These are phyloP conservation scores for Boletus mariae DNA, from an alignment of 1,284 basidiomycete species.

Conservation along the genomic window DNA sequence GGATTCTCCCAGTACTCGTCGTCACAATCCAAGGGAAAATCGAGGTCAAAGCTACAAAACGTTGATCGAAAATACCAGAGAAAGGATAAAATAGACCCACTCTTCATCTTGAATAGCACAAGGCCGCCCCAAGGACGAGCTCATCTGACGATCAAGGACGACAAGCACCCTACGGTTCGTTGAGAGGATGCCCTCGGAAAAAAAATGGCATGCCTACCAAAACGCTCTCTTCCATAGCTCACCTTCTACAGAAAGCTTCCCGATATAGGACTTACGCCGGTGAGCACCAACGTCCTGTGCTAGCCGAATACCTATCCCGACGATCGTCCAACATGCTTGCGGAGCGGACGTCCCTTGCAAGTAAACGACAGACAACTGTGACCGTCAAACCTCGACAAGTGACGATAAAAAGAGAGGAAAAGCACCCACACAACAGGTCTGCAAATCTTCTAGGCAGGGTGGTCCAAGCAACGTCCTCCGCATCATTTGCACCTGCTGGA, in stretches of 20 bases:
- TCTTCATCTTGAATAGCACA: slow-evolving; percentile 85
- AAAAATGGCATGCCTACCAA: slow-evolving; percentile 50
- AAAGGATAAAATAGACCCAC: slow-evolving; percentile 38
- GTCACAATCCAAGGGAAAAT: slow-evolving; percentile 67
- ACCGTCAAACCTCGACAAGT: neutral
- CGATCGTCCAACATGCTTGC: slow-evolving; percentile 69
- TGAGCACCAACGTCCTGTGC: slow-evolving; percentile 72
- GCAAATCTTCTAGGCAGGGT: slow-evolving; percentile 59
- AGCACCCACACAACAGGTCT: slow-evolving; percentile 46
- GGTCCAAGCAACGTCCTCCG: slow-evolving; percentile 45
- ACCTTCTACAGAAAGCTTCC: slow-evolving; percentile 45
- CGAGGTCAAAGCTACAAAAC: slow-evolving; percentile 61
- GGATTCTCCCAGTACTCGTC: slow-evolving; percentile 74
- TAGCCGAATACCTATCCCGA: slow-evolving; percentile 66
- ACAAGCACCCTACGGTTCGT: slow-evolving; percentile 54
- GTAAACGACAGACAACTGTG: slow-evolving; percentile 44
- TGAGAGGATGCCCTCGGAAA: neutral
- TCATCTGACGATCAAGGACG: slow-evolving; percentile 59
- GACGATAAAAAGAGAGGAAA: neutral
- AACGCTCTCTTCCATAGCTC: slow-evolving; percentile 79
- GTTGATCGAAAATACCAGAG: neutral
- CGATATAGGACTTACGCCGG: slow-evolving; percentile 42
- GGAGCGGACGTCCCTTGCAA: slow-evolving; percentile 61
- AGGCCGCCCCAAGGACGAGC: slow-evolving; percentile 73
- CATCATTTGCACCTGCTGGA: slow-evolving; percentile 57